Evolutionary conservation across 2,329 filamentous ascomycete genomes (phyloP).

Genomic region (Cryphonectria radicalis): DNA sequence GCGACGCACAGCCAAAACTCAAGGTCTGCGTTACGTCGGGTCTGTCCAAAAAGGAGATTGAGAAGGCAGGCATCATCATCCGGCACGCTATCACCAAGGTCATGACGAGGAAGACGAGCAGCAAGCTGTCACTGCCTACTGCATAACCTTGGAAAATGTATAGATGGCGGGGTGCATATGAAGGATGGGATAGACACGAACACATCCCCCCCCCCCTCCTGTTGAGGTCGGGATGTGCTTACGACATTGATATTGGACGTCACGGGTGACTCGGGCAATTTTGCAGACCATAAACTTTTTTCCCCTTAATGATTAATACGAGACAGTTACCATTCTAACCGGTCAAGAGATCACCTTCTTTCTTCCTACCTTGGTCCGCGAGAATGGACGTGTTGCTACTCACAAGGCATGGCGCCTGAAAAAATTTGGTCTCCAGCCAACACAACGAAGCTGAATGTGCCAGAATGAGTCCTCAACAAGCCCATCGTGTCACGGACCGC

Average conservation of each 20-base stretch:
- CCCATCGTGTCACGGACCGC: background rate
- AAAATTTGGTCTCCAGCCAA: background rate
- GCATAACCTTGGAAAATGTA: conserved; percentile 4
- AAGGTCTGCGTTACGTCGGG: conserved; percentile 91
- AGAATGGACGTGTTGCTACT: background rate
- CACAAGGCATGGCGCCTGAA: background rate
- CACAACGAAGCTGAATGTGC: background rate
- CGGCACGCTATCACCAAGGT: conserved; percentile 94
- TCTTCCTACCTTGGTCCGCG: background rate
- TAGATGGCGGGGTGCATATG: background rate
- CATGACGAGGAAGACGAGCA: conserved; percentile 67
- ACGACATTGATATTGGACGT: conserved; percentile 16
- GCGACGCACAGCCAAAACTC: conserved; percentile 76
- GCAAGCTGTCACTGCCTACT: conserved; percentile 45
- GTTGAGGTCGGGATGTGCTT: background rate
- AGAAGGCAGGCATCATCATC: conserved; percentile 88
- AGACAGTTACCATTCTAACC: conserved; percentile 4
- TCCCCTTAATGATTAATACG: conserved; percentile 26
- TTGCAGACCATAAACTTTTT: conserved; percentile 11
- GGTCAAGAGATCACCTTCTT: background rate
- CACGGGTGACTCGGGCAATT: conserved; percentile 2
- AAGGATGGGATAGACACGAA: background rate
- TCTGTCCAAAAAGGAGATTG: conserved; percentile 90
- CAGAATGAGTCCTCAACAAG: background rate
- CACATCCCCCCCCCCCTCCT: background rate